Evolutionary conservation across 768 basidiomycete genomes (phyloP).

Genomic region (Suillus cothurnatus): DNA sequence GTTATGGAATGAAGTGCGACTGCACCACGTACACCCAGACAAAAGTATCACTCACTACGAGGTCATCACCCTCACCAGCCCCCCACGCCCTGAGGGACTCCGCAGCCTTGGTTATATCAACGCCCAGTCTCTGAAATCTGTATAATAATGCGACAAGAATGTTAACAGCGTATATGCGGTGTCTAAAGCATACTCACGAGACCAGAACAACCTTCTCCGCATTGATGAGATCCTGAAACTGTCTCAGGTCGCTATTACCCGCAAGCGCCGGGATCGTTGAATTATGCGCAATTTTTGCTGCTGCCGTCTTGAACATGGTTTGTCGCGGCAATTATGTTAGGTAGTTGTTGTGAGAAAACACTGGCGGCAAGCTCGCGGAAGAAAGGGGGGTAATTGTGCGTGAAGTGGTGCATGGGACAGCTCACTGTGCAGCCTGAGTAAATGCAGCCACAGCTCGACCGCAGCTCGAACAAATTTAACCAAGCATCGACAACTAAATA

Average conservation of each 20-base stretch:
- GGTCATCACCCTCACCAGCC: constrained; percentile 79
- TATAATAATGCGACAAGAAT: background rate
- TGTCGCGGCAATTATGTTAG: background rate
- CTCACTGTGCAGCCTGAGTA: background rate
- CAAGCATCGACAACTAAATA: background rate
- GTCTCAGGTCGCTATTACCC: constrained; percentile 76
- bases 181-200: constrained; percentile 51
- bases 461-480: background rate
- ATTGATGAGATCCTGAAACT: constrained; percentile 86
- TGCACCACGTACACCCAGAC: constrained; percentile 4
- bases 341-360: background rate
- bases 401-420: background rate
- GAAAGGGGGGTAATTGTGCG: background rate
- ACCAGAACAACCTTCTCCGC: constrained; percentile 82
- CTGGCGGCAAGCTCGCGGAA: background rate
- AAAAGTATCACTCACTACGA: constrained; percentile 53
- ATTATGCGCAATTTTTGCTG: constrained; percentile 87
- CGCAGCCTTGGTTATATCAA: constrained; percentile 66
- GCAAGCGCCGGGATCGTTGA: constrained; percentile 73
- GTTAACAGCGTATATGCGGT: background rate
- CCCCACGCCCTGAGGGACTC: constrained; percentile 79
- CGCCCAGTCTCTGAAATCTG: constrained; percentile 66
- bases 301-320: constrained; percentile 75
- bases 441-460: background rate
- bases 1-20: background rate